Base-by-base conservation (phyloP, 2,329 filamentous ascomycete genomes). In the Atkinsonella hypoxylon region DNA sequence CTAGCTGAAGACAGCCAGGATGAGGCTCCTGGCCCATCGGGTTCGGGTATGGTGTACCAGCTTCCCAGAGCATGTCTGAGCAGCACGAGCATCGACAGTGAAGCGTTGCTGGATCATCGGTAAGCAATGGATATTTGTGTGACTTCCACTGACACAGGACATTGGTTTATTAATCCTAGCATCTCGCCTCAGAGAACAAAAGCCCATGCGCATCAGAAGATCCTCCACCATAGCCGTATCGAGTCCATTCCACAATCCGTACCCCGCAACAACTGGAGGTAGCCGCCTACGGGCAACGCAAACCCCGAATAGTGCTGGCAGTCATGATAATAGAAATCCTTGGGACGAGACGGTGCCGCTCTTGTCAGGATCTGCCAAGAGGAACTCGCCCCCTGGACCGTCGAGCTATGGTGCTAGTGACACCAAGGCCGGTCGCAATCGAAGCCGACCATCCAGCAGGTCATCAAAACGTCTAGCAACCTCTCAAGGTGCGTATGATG, bases 41-140 rank as follows among this genome's bases (percentile, higher is more conserved):
- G 66, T 51, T 63, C 71, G 53, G 70, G 67, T 44, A 75, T 80
- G 62, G 74, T 79, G 62, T 79, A 79, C 61, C 64, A 70, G 57
- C 63, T 75, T 52, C 67, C 70, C 48, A 62, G 72, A 8, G 67
- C 71, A 43, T 88, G 86, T 62, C 63, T 83, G 55, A 97, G 91
- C 69, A 83, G 78, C 59, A 89, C 87, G 1, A 97, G 91, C 65
- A 72, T 97, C 55, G 91, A 96, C 58, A 96, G 89, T 65, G 85
- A 95, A 63, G 83, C 81, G 8, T 71, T 97, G 57, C 72, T 97
- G 17, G 91, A 97, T 67, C 91, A 97, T 67, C 80, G 89, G 82
- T 86, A 69, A 54, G 70, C 36, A 8, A 5, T 12, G 26, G 10
- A 15, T 10, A 7, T 22, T 7, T 36, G 26, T 36, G 26, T 26